Percentiles rank a stretch among this genome's conserved stretches.
These are phyloP conservation scores for Zizania latifolia DNA, from an alignment of 176 grass and related monocot species.

Conservation along the genomic window DNA sequence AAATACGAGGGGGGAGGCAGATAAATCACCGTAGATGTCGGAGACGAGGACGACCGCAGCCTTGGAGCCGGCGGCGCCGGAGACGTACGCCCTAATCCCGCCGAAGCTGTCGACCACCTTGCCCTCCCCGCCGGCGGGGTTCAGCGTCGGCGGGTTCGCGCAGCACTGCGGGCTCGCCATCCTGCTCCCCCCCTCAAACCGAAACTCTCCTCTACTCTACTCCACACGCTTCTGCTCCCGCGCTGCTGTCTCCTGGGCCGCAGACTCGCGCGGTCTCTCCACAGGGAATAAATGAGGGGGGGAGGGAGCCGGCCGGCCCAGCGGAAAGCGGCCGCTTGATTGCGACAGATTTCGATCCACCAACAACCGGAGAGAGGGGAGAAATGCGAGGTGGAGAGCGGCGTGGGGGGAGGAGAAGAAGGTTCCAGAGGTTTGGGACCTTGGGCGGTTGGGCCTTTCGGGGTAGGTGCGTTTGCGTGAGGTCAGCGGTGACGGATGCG, in stretches of 20 bases:
- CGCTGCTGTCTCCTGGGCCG: neutral
- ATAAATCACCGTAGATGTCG: conserved; percentile 54
- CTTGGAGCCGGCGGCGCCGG: conserved; percentile 37
- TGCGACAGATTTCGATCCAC: neutral
- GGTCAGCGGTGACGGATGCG: no score
- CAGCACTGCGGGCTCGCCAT: conserved; percentile 81
- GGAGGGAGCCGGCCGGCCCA: neutral
- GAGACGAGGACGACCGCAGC: conserved; percentile 62
- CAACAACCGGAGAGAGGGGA: no score
- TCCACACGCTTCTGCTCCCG: neutral
- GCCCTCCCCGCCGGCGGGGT: conserved; percentile 44
- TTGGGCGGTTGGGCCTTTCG: no score
- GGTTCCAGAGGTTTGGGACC: no score
- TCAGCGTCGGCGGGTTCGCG: conserved; percentile 47
- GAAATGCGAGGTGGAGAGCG: no score
- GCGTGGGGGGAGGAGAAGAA: no score
- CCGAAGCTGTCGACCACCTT: conserved; percentile 67
- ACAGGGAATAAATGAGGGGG: neutral
- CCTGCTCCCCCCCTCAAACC: neutral
- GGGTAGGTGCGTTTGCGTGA: no score
- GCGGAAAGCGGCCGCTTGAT: neutral
- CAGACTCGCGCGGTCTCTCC: neutral
- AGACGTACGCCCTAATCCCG: conserved; percentile 57
- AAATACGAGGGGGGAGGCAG: neutral
- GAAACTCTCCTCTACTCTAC: neutral